phyloP scores from a whole-genome alignment of 768 basidiomycete genomes.

The Pleurotus tuber-regium region DNA sequence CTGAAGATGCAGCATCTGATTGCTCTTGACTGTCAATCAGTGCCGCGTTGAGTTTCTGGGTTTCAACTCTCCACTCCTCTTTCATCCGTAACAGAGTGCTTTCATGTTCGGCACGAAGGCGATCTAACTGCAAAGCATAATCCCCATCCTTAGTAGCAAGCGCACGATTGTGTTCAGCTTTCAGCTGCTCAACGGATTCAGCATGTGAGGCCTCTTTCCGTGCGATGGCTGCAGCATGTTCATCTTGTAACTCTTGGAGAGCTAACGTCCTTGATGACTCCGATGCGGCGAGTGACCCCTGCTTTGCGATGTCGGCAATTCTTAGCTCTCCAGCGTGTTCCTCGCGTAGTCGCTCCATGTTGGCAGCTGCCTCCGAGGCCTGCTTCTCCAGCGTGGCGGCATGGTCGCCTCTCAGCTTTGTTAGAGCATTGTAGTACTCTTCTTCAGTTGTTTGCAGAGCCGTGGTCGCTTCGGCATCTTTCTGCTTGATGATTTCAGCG shows the following conservation, averaged over 20 bases:
- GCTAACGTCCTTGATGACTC: conserved; percentile 62
- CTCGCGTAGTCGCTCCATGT: conserved; percentile 68
- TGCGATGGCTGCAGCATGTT: conserved; percentile 62
- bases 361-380: conserved; percentile 54
- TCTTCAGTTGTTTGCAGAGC: conserved; percentile 69
- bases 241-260: conserved; percentile 67
- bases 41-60: conserved; percentile 44
- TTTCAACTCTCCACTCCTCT: conserved; percentile 51
- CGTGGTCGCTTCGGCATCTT: conserved; percentile 56
- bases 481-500: conserved; percentile 52
- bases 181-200: conserved; percentile 65
- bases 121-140: conserved; percentile 55
- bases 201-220: conserved; percentile 64
- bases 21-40: conserved; percentile 46
- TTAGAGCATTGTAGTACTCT: conserved; percentile 79
- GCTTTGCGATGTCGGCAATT: conserved; percentile 70
- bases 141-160: conserved; percentile 60
- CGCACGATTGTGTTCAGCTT: conserved; percentile 56
- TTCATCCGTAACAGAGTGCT: conserved; percentile 48
- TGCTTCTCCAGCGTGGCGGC: conserved; percentile 61
- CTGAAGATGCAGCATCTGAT: conserved; percentile 24
- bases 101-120: conserved; percentile 60
- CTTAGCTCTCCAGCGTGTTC: conserved; percentile 76
- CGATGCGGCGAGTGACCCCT: conserved; percentile 74
- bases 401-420: conserved; percentile 74